Evolutionary conservation across 352 stramenopile genomes (phyloP), one percentile per base, ranked within the genome.

Genomic region (Lagenidium giganteum): DNA sequence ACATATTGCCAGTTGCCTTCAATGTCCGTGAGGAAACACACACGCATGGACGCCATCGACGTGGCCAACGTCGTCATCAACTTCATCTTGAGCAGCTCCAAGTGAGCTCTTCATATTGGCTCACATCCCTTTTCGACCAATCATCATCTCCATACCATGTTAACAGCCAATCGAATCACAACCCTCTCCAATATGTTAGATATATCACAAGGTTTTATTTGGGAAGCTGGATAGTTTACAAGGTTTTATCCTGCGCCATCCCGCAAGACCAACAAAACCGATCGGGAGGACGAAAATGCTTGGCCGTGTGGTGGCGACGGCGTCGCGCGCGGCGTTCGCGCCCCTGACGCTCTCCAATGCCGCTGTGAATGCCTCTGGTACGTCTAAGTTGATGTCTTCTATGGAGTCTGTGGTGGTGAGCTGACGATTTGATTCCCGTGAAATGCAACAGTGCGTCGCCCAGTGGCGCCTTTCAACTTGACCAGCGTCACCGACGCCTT

Each of bases 1-100:
- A 93, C 68, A 42, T 91, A 93, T 20, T 71, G 34, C 70, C 76
- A 89, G 45, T 90, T 93, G 26, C 82, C 78, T 48, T 93, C 76
- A 1, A 87, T 58, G 54, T 93, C 81, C 22, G 81, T 93, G 20
- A 87, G 58, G 35, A 89, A 75, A 47, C 64, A 83, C 29, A 90
- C 61, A 14, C 74, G 74, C 46, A 61, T 48, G n/a, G n/a, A n/a
- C 25, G 56, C 42, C 18, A 30, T 24, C 33, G 46, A 28, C 33
- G 33, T 29, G 7, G 40, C 41, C 16, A 29, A 17, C 14, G 42
- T 40, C 34, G 43, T 36, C 35, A 41, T 32, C 8, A 32, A 34
- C 41, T 53, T 55, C 53, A 61, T 61, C 2, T 18, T 38, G 11
- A n/a, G n/a, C n/a, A n/a, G n/a, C n/a, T n/a, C n/a, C n/a, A n/a